Conservation (phyloP, 2,329 filamentous ascomycete genomes). For the Penicillium sp. region DNA sequence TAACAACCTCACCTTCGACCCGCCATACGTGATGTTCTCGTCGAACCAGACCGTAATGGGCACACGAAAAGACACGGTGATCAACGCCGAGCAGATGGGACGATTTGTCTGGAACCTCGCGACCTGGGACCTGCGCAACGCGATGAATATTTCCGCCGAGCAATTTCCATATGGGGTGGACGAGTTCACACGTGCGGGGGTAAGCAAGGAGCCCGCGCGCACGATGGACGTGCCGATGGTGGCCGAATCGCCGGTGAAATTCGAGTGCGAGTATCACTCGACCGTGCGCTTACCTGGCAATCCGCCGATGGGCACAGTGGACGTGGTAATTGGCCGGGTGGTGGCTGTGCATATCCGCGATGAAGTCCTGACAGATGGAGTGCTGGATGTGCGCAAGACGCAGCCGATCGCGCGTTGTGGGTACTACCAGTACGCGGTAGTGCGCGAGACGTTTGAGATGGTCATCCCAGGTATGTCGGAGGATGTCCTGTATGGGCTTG, state of each 20-base stretch:
- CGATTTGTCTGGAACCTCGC: slow-evolving; percentile 65
- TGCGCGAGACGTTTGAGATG: slow-evolving; percentile 65
- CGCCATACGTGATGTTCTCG: slow-evolving; percentile 66
- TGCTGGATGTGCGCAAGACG: slow-evolving; percentile 61
- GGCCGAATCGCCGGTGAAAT: slow-evolving; percentile 58
- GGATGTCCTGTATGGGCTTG: slow-evolving; percentile 43
- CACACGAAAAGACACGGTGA: slow-evolving; percentile 60
- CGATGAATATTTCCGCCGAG: slow-evolving; percentile 60
- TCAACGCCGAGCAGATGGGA: slow-evolving; percentile 61
- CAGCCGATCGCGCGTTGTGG: slow-evolving; percentile 64
- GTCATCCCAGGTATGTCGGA: slow-evolving; percentile 46
- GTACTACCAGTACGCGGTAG: slow-evolving; percentile 63
- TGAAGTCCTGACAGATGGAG: slow-evolving; percentile 57
- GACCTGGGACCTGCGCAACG: slow-evolving; percentile 59
- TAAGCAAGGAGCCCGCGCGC: slow-evolving; percentile 54
- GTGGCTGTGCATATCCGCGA: slow-evolving; percentile 63
- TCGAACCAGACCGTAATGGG: slow-evolving; percentile 58
- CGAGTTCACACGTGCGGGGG: slow-evolving; percentile 57
- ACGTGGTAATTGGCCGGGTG: slow-evolving; percentile 63
- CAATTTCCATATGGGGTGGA: slow-evolving; percentile 55
- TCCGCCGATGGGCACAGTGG: slow-evolving; percentile 61
- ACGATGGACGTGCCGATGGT: slow-evolving; percentile 57
- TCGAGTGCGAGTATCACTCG: slow-evolving; percentile 62
- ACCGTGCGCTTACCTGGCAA: slow-evolving; percentile 61
- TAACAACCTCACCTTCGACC: slow-evolving; percentile 67